These are phyloP conservation scores for Globisporangium polare DNA, from an alignment of 352 stramenopile genomes.

Conservation along the genomic window DNA sequence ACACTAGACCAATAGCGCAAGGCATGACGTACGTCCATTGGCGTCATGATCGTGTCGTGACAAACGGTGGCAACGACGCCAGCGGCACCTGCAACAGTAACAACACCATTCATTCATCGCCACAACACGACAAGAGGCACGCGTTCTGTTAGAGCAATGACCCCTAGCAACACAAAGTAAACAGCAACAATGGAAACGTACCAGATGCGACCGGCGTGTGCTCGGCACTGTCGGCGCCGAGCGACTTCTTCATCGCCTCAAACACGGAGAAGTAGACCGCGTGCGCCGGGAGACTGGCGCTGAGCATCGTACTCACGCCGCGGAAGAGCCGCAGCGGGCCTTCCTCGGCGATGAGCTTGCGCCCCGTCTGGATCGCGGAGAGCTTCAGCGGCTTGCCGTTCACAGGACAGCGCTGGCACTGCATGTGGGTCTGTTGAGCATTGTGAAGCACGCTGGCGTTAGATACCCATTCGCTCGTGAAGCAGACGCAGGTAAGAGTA, in stretches of 20 bases:
- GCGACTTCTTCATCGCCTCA: slow-evolving; percentile 82
- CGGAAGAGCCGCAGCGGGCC: slow-evolving; percentile 90
- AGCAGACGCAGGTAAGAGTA: neutral
- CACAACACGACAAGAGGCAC: neutral
- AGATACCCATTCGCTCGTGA: neutral
- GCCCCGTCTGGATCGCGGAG: slow-evolving; percentile 57
- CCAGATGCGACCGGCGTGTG: slow-evolving; percentile 71
- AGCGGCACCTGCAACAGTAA: slow-evolving; percentile 57
- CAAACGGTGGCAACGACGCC: slow-evolving; percentile 93
- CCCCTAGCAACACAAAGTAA: neutral
- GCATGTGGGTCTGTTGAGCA: slow-evolving; percentile 92
- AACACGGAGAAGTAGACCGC: slow-evolving; percentile 93
- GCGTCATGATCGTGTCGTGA: slow-evolving; percentile 99
- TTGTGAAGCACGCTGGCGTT: neutral
- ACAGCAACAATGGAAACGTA: slow-evolving; percentile 13
- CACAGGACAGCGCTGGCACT: slow-evolving; percentile 84
- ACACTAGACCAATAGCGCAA: neutral
- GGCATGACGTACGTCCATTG: slow-evolving; percentile 88
- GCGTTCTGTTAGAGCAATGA: neutral
- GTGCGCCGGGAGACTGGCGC: slow-evolving; percentile 97
- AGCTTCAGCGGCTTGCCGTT: slow-evolving; percentile 58
- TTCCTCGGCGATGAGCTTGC: slow-evolving; percentile 62
- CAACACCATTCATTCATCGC: slow-evolving; percentile 7
- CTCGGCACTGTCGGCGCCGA: slow-evolving; percentile 67
- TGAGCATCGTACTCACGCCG: slow-evolving; percentile 96